These are phyloP conservation scores for Astragalus membranaceus DNA, from an alignment of 306 rosid species.

Conservation along the genomic window DNA sequence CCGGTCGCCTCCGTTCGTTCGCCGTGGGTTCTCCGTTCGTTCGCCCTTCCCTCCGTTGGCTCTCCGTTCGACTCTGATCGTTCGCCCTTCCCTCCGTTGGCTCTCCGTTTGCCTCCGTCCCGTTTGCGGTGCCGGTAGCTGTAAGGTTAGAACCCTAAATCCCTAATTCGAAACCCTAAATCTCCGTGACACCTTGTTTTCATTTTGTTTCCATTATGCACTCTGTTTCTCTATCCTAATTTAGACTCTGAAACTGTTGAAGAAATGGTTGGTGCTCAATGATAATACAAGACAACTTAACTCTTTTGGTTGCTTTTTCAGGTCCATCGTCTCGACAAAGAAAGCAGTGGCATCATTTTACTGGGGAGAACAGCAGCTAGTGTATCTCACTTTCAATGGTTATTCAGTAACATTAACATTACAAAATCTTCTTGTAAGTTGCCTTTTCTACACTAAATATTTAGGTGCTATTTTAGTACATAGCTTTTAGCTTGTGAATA, in stretches of 20 bases:
- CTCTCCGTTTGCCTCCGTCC: no score
- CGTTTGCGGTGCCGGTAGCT: no score
- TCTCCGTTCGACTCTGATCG: no score
- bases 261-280: constrained; percentile 2
- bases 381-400: constrained; percentile 59
- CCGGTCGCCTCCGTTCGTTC: no score
- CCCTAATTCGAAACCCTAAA: no score
- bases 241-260: background rate
- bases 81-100: no score
- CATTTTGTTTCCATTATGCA: background rate
- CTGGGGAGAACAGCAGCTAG: constrained; percentile 86
- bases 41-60: no score
- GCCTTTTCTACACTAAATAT: background rate
- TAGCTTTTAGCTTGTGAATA: constrained; percentile 1
- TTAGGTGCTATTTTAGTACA: background rate
- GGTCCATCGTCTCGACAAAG: constrained; percentile 96
- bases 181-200: background rate
- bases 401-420: constrained; percentile 51
- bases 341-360: constrained; percentile 75
- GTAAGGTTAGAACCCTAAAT: no score
- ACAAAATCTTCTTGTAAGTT: constrained; percentile 64
- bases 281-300: background rate
- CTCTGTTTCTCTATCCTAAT: constrained; percentile 2
- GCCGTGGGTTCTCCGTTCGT: no score
- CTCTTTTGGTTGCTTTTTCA: constrained; percentile 15